These are phyloP conservation scores for Colletotrichum noveboracense DNA, from an alignment of 2,329 filamentous ascomycete genomes.

Conservation along the genomic window DNA sequence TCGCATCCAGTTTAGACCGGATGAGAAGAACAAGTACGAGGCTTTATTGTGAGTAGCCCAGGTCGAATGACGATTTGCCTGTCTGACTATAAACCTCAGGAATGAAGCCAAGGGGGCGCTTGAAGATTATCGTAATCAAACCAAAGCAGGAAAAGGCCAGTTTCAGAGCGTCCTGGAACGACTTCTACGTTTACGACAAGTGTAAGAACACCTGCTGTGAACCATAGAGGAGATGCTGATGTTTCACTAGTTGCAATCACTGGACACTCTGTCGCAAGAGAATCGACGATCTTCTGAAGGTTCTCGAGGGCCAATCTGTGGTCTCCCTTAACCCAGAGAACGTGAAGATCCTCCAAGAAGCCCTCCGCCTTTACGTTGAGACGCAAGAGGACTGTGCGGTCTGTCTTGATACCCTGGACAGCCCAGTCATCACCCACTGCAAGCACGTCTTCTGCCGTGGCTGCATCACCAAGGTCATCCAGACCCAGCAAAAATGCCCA, in stretches of 20 bases:
- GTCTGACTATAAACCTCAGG: conserved; percentile 41
- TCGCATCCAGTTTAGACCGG: conserved; percentile 72
- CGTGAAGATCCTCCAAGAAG: conserved; percentile 71
- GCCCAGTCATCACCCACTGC: conserved; percentile 84
- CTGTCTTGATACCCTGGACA: conserved; percentile 74
- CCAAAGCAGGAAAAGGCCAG: conserved; percentile 48
- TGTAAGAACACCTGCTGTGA: conserved; percentile 44
- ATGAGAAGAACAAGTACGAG: conserved; percentile 81
- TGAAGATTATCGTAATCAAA: conserved; percentile 59
- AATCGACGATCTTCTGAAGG: conserved; percentile 72
- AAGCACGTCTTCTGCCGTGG: conserved; percentile 78
- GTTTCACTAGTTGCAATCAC: conserved; percentile 72
- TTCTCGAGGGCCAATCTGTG: conserved; percentile 70
- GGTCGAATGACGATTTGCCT: not conserved
- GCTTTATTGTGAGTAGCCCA: conserved; percentile 64
- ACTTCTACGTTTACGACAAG: conserved; percentile 81
- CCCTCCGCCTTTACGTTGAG: conserved; percentile 79
- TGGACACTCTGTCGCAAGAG: conserved; percentile 82
- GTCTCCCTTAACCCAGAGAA: conserved; percentile 78
- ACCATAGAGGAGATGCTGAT: conserved; percentile 20
- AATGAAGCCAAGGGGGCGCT: conserved; percentile 77
- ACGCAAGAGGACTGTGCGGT: conserved; percentile 83
- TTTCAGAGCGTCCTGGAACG: conserved; percentile 83
- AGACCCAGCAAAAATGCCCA: conserved; percentile 80
- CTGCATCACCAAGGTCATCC: conserved; percentile 78